Evolutionary conservation across 2,329 filamentous ascomycete genomes (phyloP), one percentile per base, ranked within the genome.

Genomic region (Cordyceps fumosorosea): DNA sequence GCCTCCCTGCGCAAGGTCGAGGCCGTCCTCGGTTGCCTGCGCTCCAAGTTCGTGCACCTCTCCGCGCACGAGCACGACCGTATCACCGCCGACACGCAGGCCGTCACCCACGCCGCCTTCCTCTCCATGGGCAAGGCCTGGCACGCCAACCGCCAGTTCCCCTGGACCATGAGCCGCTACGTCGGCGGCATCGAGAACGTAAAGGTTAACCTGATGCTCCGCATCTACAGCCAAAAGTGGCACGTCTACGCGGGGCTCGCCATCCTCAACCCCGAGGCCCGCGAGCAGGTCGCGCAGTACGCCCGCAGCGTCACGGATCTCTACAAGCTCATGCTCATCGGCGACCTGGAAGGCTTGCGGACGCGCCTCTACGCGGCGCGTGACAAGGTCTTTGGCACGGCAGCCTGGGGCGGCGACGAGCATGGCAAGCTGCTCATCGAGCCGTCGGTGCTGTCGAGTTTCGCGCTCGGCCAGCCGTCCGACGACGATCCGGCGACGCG

Each of bases 191-290:
- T 99, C 70, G 95, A 99, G 76, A 99, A 99, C 74, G 93, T 98
- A 69, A 99, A 99, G 79, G 96, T 98, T 79, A 99, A 99, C 78
- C 87, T 98, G 68, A 98, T 92, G 68, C 80, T 99, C 67, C 92
- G 95, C 69, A 98, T 99, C 77, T 99, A 98, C 79, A 88, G 89
- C 64, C 96, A 97, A 76, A 99, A 98, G 76, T 99, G 96, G 96
- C 96, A 99, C 78, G 95, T 99, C 63, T 99, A 99, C 75, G 95
- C 95, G 22, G 95, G 95, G 0, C 87, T 99, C 10, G 95, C 96
- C 12, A 99, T 99, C 71, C 84, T 99, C 63, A 99, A 99, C 74
- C 95, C 95, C 0, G 89, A 92, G 63, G 95, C 95, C 3, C 90
- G 89, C 74, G 84, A 89, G 74, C 95, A 99, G 77, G 98, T 99